phyloP scores from a whole-genome alignment of 495 filamentous ascomycete species.

The Penicillium lividum region DNA sequence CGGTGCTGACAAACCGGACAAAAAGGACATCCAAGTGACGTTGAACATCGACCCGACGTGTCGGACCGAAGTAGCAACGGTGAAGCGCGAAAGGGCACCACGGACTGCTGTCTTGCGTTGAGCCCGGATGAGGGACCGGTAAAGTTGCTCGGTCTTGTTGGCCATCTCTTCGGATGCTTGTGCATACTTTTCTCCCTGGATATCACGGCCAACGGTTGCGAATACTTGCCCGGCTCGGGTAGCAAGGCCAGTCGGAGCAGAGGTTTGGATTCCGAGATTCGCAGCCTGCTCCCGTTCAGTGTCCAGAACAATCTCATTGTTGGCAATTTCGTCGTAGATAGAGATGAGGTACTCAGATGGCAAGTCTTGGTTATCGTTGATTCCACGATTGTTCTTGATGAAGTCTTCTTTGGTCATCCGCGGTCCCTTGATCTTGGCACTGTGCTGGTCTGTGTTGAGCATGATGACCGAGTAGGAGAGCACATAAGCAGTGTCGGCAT shows the following conservation, averaged over 20 bases:
- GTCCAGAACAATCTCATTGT: constrained; percentile 91
- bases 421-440: constrained; percentile 71
- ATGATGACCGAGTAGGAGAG: constrained; percentile 95
- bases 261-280: constrained; percentile 59
- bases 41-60: constrained; percentile 99
- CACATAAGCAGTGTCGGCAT: constrained; percentile 96
- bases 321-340: constrained; percentile 90
- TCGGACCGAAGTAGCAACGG: constrained; percentile 86
- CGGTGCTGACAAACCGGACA: constrained; percentile 86
- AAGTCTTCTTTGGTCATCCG: constrained; percentile 97
- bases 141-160: constrained; percentile 82
- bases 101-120: constrained; percentile 76
- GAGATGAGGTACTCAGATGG: constrained; percentile 87
- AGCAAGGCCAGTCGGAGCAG: constrained; percentile 66
- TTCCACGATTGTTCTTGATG: constrained; percentile 97
- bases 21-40: constrained; percentile 98
- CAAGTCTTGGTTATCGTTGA: constrained; percentile 93
- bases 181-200: constrained; percentile 89
- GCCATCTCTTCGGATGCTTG: constrained; percentile 96
- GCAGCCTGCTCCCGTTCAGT: constrained; percentile 88
- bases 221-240: constrained; percentile 87
- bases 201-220: constrained; percentile 84
- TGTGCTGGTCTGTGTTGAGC: constrained; percentile 96
- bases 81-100: constrained; percentile 71
- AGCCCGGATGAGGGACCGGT: constrained; percentile 83